Base-by-base conservation (phyloP, 2,329 filamentous ascomycete species). In the Pseudogymnoascus sp. region DNA sequence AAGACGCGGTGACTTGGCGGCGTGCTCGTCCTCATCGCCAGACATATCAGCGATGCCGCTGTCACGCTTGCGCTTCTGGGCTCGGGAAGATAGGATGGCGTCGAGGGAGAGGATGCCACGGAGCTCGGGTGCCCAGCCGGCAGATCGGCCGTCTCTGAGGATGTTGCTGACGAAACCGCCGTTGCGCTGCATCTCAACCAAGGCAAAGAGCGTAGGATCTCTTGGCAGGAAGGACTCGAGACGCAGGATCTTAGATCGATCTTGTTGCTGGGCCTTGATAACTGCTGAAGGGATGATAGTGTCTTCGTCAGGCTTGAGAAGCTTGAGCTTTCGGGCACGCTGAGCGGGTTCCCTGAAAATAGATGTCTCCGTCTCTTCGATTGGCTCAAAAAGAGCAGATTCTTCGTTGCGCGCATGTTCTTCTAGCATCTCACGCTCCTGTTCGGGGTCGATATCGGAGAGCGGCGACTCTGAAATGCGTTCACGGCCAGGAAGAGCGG, bases 1-100 rank as follows among this genome's bases (percentile, higher is more conserved):
- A 14, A 89, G 78, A 59, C 88, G 87, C 62, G 91, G 84, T 59
- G 85, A 87, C 76, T 91, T 90, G 65, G 83, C 81, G 28, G 80
- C 82, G 34, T 81, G 81, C 25, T 84, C 82, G 67, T 82, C 85
- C 36, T 89, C 89, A 36, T 84, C 82, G 66, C 82, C 84, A 21
- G 89, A 90, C 67, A 95, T 83, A 71, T 93, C 91, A 50, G 89
- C 90, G 67, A 95, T 85, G 23, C 90, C 92, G 70, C 89, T 92
- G 71, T 96, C 92, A 28, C 95, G 88, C 82, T 99, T 99, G 64
- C 95, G 86, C 83, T 97, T 99, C 63, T 93, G 82, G 66, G 96
- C 91, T 64, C 87, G 89, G 44, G 88, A 83, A 64, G 86, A 86
- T 66, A 88, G 87, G 14, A 96, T 83, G 12, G 90, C 83, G 67